Conservation (phyloP, 2,329 filamentous ascomycete species). For the Neonectria coccinea region DNA sequence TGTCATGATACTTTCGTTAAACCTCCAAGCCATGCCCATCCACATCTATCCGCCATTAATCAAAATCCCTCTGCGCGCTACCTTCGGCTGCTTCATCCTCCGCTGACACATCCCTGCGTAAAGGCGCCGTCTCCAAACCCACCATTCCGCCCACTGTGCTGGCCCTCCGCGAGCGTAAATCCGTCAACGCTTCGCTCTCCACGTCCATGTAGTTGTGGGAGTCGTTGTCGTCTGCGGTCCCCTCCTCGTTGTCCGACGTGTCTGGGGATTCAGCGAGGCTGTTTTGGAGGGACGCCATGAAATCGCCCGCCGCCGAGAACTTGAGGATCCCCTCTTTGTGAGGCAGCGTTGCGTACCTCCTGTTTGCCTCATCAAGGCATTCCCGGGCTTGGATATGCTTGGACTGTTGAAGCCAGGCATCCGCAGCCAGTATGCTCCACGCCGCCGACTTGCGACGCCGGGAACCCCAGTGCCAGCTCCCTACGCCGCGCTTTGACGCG, state of each 20-base stretch:
- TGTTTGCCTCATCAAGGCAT: conserved; percentile 77
- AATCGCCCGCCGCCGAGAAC: conserved; percentile 63
- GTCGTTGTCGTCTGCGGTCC: conserved; percentile 56
- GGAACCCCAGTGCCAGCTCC: conserved; percentile 75
- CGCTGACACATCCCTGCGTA: conserved; percentile 48
- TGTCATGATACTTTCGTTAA: conserved; percentile 21
- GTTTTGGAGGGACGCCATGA: conserved; percentile 64
- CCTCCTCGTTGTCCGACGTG: conserved; percentile 44
- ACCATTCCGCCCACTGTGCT: conserved; percentile 64
- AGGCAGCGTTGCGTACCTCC: conserved; percentile 64
- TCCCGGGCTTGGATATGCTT: conserved; percentile 83
- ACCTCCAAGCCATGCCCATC: conserved; percentile 3
- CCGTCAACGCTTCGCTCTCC: conserved; percentile 66
- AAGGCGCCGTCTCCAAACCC: conserved; percentile 63
- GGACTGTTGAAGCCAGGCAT: conserved; percentile 83
- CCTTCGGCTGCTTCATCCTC: conserved; percentile 38
- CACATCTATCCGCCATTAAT: conserved; percentile 50
- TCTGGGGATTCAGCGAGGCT: conserved; percentile 62
- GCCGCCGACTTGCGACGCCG: conserved; percentile 87
- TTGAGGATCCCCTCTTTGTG: conserved; percentile 63
- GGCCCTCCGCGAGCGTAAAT: conserved; percentile 64
- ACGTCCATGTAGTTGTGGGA: conserved; percentile 60
- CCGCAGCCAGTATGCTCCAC: conserved; percentile 86
- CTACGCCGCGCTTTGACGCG: conserved; percentile 75
- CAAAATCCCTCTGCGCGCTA: conserved; percentile 54